Base-by-base conservation (phyloP, 331 rosid species). In the Dryas integrifolia region DNA sequence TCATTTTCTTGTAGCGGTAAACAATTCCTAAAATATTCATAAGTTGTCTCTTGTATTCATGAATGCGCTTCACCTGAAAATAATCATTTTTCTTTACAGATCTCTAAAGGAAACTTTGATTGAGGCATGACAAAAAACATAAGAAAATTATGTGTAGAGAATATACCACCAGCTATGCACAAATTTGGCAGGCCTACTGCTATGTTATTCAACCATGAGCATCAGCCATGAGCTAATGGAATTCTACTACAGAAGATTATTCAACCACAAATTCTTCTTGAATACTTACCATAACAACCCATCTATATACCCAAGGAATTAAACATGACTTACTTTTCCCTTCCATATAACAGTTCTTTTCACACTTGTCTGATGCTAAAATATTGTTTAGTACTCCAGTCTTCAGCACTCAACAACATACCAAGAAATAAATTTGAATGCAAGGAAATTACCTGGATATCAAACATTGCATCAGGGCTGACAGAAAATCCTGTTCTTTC, bases 21-120 rank as follows among this genome's bases (percentile, higher is more conserved):
- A 89, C 97, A 69, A 95, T 95, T 72, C 98, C 98, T 21, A 95
- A 81, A 66, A 95, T 88, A 69, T 95, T 95, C 85, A 95, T 12
- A 44, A 95, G 73, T 73, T 95, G 98, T 63, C 98, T 85, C 78
- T 95, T 95, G 81, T 95, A 95, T 78, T 95, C 98, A 82, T 95
- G 98, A 82, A 95, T 95, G 81, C 98, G 94, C 90, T 95, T 95
- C 82, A 95, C 98, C 98, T 95, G 78, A 72, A 84, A 14, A 72
- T 18, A 81, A 68, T 39, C 16, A 58, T 76, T 75, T 55, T 55
- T 67, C 18, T 43, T 69, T 52, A 67, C 39, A 79, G 15, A 40
- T 63, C 49, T 61, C 41, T 60, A 69, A 40, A 52, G 16, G 51
- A 15, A 49, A 69, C 6, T 55, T 69, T 18, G 63, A 53, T 69